Evolutionary conservation across 2,329 filamentous ascomycete genomes (phyloP).

Genomic region (Fusarium sp.): DNA sequence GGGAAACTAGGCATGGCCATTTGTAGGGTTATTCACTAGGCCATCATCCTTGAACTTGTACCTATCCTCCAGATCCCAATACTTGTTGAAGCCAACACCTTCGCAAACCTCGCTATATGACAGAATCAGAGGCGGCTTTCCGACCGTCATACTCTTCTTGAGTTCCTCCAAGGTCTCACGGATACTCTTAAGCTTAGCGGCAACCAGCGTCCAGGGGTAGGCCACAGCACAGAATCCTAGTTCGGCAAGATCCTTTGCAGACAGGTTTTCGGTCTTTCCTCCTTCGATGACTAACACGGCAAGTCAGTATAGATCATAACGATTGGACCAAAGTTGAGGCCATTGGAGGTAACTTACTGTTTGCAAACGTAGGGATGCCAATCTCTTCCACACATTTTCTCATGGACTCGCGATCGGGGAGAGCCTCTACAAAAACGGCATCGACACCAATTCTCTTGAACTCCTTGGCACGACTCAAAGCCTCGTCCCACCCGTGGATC

Average conservation of each 20-base stretch:
- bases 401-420: conserved; percentile 62
- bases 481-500: conserved; percentile 61
- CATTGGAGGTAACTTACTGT: conserved; percentile 39
- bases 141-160: conserved; percentile 59
- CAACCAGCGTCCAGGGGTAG: conserved; percentile 62
- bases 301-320: background rate
- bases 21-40: background rate
- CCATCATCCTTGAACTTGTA: background rate
- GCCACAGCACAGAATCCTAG: conserved; percentile 60
- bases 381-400: conserved; percentile 54
- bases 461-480: conserved; percentile 57
- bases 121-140: conserved; percentile 60
- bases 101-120: conserved; percentile 61
- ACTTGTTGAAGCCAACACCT: conserved; percentile 62
- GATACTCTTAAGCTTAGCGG: conserved; percentile 59
- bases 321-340: background rate
- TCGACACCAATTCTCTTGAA: conserved; percentile 61
- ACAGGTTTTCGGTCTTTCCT: conserved; percentile 54
- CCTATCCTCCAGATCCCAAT: conserved; percentile 45
- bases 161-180: conserved; percentile 55
- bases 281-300: conserved; percentile 50
- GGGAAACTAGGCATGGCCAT: too few relatives aligned
- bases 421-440: conserved; percentile 59
- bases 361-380: conserved; percentile 59
- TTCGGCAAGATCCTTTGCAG: conserved; percentile 51